These are phyloP conservation scores for Hirschioporus abietinus DNA, from an alignment of 768 basidiomycete genomes.

Conservation along the genomic window DNA sequence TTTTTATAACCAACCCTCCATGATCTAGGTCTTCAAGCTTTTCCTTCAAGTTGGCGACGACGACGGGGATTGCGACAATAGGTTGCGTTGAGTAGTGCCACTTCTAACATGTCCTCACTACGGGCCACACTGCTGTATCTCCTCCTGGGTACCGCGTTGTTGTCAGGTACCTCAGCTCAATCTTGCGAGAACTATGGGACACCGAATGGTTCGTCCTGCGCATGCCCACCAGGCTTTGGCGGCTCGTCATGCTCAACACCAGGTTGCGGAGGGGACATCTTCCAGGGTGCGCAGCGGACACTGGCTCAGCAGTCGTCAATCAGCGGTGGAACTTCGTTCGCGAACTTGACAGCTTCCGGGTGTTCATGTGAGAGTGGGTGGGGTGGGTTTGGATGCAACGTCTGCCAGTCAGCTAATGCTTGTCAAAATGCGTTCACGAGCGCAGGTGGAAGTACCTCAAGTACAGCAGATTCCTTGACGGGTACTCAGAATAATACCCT, in stretches of 20 bases:
- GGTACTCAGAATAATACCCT: conserved; percentile 55
- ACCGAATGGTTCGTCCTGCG: conserved; percentile 51
- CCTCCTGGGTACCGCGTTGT: not conserved
- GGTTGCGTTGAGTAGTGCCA: not conserved
- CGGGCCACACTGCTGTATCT: not conserved
- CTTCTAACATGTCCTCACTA: not conserved
- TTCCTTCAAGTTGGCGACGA: not conserved
- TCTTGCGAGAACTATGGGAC: conserved; percentile 69
- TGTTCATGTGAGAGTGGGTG: conserved; percentile 75
- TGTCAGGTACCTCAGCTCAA: not conserved
- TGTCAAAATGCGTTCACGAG: conserved; percentile 56
- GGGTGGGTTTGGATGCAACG: conserved; percentile 75
- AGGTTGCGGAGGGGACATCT: conserved; percentile 78
- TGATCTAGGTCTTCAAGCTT: not conserved
- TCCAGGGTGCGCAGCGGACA: conserved; percentile 59
- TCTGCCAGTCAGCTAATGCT: conserved; percentile 61
- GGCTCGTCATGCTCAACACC: conserved; percentile 63
- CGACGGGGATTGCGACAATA: not conserved
- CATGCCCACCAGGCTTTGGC: conserved; percentile 80
- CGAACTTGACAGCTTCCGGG: conserved; percentile 60
- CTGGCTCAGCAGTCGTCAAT: conserved; percentile 36
- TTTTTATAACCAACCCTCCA: not conserved
- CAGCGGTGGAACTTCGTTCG: conserved; percentile 31
- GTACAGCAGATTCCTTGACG: conserved; percentile 20
- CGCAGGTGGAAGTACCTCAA: conserved; percentile 20